Conservation (phyloP, 1,284 basidiomycete genomes). For the Ceratobasidium sp. region DNA sequence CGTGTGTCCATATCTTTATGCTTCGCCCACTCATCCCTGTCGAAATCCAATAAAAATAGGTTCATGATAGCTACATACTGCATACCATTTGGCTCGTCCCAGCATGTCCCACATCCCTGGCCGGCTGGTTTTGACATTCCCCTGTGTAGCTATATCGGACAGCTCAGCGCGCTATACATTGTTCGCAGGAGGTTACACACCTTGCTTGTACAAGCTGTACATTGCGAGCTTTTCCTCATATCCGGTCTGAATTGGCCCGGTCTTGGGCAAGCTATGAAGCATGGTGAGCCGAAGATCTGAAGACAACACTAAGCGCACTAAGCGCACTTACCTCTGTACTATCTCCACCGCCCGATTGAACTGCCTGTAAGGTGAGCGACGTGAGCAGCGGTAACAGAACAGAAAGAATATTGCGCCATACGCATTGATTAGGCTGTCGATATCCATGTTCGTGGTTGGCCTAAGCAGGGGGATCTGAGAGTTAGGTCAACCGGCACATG, state of each 20-base stretch:
- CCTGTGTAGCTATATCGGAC: constrained; percentile 74
- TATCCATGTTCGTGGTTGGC: constrained; percentile 28
- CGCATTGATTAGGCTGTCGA: constrained; percentile 39
- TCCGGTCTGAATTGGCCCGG: constrained; percentile 93
- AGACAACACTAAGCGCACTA: not conserved
- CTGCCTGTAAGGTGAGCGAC: constrained; percentile 54
- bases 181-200: constrained; percentile 53
- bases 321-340: constrained; percentile 65
- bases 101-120: constrained; percentile 94
- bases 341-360: constrained; percentile 96
- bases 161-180: constrained; percentile 38
- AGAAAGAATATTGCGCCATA: constrained; percentile 13
- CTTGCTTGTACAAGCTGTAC: constrained; percentile 95
- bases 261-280: constrained; percentile 73
- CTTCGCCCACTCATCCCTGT: constrained; percentile 93
- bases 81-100: constrained; percentile 91
- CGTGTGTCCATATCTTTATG: constrained; percentile 78
- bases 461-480: constrained; percentile 17
- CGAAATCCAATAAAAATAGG: constrained; percentile 37
- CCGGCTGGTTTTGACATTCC: constrained; percentile 78
- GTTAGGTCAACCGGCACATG: constrained; percentile 1
- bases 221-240: constrained; percentile 96
- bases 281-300: not conserved
- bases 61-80: constrained; percentile 2
- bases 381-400: not conserved